phyloP scores from a whole-genome alignment of 352 stramenopile genomes.

The Blastocystis sp. region DNA sequence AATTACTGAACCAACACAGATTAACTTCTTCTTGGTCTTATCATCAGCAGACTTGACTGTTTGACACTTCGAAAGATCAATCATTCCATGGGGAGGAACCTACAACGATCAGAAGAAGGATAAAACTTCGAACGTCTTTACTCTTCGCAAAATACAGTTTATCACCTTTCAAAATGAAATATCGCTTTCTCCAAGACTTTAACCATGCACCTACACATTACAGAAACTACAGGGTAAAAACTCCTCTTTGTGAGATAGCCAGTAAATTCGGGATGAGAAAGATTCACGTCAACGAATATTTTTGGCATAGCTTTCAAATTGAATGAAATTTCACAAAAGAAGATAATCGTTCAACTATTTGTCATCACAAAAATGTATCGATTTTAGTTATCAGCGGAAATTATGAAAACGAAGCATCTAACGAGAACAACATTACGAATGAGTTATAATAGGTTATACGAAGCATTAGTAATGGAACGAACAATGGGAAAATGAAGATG shows the following conservation, averaged over 20 bases:
- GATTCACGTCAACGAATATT: constrained; percentile 71
- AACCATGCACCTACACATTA: constrained; percentile 74
- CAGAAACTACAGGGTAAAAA: constrained; percentile 68
- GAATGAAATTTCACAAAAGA: neutral
- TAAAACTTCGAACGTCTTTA: constrained; percentile 70
- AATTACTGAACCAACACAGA: constrained; percentile 34
- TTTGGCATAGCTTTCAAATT: neutral
- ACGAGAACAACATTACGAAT: too few relatives aligned
- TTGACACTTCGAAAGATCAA: constrained; percentile 83
- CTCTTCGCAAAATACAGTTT: constrained; percentile 83
- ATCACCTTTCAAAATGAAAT: constrained; percentile 86
- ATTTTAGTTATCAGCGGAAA: too few relatives aligned
- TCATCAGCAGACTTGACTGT: constrained; percentile 85
- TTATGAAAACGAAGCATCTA: too few relatives aligned
- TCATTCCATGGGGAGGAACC: constrained; percentile 78
- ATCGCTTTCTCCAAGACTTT: constrained; percentile 83
- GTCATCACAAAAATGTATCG: too few relatives aligned
- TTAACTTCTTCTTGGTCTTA: constrained; percentile 83
- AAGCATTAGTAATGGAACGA: too few relatives aligned
- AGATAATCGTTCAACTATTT: neutral
- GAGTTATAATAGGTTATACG: too few relatives aligned
- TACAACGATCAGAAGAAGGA: neutral
- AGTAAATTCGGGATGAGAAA: constrained; percentile 81
- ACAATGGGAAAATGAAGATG: too few relatives aligned
- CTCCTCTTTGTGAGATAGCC: constrained; percentile 84